Conservation (phyloP, 306 rosid genomes). For the Trifolium dubium region DNA sequence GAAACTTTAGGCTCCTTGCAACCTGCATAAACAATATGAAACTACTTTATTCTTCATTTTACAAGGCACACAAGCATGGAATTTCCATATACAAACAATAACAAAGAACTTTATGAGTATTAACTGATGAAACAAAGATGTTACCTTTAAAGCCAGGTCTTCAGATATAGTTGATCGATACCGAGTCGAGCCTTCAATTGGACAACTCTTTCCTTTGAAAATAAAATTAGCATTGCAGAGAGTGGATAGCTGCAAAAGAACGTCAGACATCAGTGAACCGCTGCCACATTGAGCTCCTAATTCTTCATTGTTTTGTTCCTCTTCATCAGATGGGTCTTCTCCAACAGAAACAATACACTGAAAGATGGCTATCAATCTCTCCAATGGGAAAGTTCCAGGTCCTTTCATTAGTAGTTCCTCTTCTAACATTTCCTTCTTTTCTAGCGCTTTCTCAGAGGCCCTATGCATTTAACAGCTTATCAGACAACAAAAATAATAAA, state of each 20-base stretch:
- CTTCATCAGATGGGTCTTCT: slow-evolving; percentile 64
- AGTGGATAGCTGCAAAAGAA: slow-evolving; percentile 83
- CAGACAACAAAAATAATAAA: slow-evolving; percentile 16
- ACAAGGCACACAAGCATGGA: background rate
- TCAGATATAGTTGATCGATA: slow-evolving; percentile 79
- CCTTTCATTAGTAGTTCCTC: slow-evolving; percentile 86
- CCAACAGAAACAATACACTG: slow-evolving; percentile 79
- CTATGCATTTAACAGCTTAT: slow-evolving; percentile 51
- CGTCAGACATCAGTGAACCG: slow-evolving; percentile 74
- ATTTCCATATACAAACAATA: background rate
- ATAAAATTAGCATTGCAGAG: slow-evolving; percentile 89
- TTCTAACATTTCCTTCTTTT: slow-evolving; percentile 77
- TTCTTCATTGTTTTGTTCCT: slow-evolving; percentile 52
- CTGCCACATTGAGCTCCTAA: slow-evolving; percentile 53
- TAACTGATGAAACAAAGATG: slow-evolving; percentile 18
- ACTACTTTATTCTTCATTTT: background rate
- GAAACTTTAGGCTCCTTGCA: slow-evolving; percentile 90
- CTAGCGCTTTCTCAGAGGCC: slow-evolving; percentile 64
- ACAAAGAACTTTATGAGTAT: background rate
- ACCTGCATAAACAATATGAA: slow-evolving; percentile 63
- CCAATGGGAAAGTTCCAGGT: slow-evolving; percentile 94
- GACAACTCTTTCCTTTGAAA: slow-evolving; percentile 83
- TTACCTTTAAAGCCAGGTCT: slow-evolving; percentile 80
- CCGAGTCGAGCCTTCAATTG: slow-evolving; percentile 83
- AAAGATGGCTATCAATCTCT: slow-evolving; percentile 92